phyloP scores from a whole-genome alignment of 768 basidiomycete genomes.

The Nidularia pulvinata region DNA sequence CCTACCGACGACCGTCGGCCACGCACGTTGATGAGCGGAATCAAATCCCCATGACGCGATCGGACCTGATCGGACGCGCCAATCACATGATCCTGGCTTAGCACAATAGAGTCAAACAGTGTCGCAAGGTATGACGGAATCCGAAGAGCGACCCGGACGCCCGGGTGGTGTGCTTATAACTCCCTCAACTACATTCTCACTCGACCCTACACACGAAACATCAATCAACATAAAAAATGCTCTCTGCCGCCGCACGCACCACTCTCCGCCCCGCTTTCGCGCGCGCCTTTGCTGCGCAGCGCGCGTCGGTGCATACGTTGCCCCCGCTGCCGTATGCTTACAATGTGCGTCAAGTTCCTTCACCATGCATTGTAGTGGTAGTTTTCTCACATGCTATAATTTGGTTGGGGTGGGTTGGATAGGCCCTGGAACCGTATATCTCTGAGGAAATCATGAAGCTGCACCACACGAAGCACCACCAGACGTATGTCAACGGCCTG shows the following conservation, averaged over 20 bases:
- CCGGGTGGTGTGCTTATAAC: slow-evolving; percentile 2
- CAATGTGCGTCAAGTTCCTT: slow-evolving; percentile 45
- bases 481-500: slow-evolving; percentile 91
- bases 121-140: background rate
- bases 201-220: background rate
- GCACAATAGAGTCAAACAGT: background rate
- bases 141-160: slow-evolving; percentile 5
- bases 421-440: slow-evolving; percentile 92
- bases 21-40: too few relatives aligned
- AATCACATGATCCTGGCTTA: too few relatives aligned
- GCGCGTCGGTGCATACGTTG: slow-evolving; percentile 59
- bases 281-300: slow-evolving; percentile 46
- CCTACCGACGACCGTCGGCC: too few relatives aligned
- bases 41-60: too few relatives aligned
- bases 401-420: background rate
- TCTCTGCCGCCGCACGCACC: slow-evolving; percentile 40
- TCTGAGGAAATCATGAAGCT: slow-evolving; percentile 90
- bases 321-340: slow-evolving; percentile 82
- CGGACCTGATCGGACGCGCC: too few relatives aligned
- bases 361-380: background rate
- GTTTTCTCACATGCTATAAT: background rate
- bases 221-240: slow-evolving; percentile 32
- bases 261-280: slow-evolving; percentile 39
- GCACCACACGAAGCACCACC: slow-evolving; percentile 95
- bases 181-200: background rate